A percentile compares a stretch with the other conserved stretches of the same genome.
These are phyloP conservation scores for Buddleja alternifolia DNA, from an alignment of 257 asterid species.

Conservation along the genomic window DNA sequence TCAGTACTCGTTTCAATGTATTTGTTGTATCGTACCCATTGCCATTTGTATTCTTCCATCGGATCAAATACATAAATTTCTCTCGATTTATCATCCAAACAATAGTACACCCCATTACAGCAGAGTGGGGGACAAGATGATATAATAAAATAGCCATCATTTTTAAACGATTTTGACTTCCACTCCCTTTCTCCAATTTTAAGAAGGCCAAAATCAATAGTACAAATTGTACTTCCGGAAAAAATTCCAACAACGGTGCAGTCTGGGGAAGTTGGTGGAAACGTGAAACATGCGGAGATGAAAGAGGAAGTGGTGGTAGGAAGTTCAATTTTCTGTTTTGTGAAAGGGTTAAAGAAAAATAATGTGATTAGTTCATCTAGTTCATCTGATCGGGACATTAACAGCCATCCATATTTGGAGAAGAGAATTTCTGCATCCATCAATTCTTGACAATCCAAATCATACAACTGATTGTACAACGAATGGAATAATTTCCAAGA, in stretches of 20 bases:
- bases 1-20: not conserved
- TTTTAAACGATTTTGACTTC: not conserved
- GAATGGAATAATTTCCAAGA: no score
- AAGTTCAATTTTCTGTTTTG: not conserved
- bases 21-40: not conserved
- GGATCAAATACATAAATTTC: not conserved
- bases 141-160: not conserved
- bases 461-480: no score
- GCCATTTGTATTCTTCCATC: no score
- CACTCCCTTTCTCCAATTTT: not conserved
- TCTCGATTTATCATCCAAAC: not conserved
- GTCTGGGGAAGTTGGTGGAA: not conserved
- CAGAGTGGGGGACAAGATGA: not conserved
- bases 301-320: not conserved
- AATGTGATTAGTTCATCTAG: not conserved
- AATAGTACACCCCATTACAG: not conserved
- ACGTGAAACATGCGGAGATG: not conserved
- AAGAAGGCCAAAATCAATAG: not conserved
- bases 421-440: no score
- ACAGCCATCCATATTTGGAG: not conserved
- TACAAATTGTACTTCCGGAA: not conserved
- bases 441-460: no score
- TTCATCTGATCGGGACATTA: not conserved
- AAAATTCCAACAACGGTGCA: conserved; percentile 15
- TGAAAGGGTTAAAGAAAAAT: conserved; percentile 16